A percentile compares a stretch with the other conserved stretches of the same genome.
Conservation (phyloP, 2,329 filamentous ascomycete species). For the Fusarium papillatum region DNA sequence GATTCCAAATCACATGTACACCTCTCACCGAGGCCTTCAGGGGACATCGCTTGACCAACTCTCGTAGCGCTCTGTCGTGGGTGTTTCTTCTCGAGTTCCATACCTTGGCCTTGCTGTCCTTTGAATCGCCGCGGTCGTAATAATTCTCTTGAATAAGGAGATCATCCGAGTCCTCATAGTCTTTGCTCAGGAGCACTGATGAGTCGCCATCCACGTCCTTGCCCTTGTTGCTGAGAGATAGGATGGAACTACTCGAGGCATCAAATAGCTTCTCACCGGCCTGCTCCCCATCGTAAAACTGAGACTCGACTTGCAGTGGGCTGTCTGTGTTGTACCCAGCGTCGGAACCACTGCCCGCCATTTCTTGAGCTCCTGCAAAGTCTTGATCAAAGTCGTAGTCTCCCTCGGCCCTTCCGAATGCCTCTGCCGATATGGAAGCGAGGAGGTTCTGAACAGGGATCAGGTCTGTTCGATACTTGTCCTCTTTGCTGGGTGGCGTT, state of each 20-base stretch:
- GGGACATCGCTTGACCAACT: constrained; percentile 75
- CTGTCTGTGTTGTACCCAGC: constrained; percentile 49
- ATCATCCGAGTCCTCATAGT: constrained; percentile 68
- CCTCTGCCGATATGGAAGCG: constrained; percentile 90
- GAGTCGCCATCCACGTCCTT: constrained; percentile 53
- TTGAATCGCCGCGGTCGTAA: constrained; percentile 74
- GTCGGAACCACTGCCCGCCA: constrained; percentile 56
- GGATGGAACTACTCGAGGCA: constrained; percentile 52
- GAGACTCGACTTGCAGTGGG: constrained; percentile 56
- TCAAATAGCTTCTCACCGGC: constrained; percentile 64
- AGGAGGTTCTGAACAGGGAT: constrained; percentile 91
- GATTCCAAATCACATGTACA: constrained; percentile 95
- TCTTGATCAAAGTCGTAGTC: constrained; percentile 75
- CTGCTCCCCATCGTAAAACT: constrained; percentile 61
- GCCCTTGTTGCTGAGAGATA: constrained; percentile 45
- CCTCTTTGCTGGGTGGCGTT: constrained; percentile 82
- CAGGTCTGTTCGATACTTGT: constrained; percentile 89
- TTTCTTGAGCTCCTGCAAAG: constrained; percentile 67
- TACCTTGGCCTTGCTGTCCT: constrained; percentile 77
- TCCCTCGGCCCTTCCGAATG: constrained; percentile 75
- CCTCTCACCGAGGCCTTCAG: constrained; percentile 85
- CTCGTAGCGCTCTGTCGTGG: constrained; percentile 76
- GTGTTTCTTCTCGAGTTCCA: constrained; percentile 86
- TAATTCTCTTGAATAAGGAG: constrained; percentile 84
- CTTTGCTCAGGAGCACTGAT: constrained; percentile 48